Percentiles rank a stretch among this genome's conserved stretches.
phyloP scores from a whole-genome alignment of 192 early-diverging fungal genomes.

The Chytriomyces confervae region DNA sequence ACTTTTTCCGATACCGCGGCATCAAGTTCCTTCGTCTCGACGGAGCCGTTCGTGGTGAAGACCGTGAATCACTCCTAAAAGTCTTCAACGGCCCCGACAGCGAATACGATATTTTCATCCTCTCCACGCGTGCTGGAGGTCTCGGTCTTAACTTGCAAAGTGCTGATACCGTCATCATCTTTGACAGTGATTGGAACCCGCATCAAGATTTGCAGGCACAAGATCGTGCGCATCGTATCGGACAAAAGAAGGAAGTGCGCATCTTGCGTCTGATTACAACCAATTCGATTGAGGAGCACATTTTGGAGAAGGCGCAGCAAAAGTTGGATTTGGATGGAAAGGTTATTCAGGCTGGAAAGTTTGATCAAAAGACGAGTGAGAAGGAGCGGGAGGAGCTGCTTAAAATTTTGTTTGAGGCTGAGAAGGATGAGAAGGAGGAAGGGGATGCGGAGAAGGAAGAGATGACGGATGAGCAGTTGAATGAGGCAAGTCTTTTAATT shows the following conservation, averaged over 20 bases:
- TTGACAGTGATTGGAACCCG: conserved; percentile 97
- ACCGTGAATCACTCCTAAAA: conserved; percentile 78
- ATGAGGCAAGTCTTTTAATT: conserved; percentile 55
- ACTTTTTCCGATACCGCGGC: conserved; percentile 81
- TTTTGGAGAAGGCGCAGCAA: conserved; percentile 90
- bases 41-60: conserved; percentile 89
- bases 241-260: conserved; percentile 97
- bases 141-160: conserved; percentile 95
- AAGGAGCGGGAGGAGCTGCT: conserved; percentile 92
- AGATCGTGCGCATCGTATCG: conserved; percentile 99
- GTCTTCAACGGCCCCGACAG: conserved; percentile 84
- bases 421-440: conserved; percentile 79
- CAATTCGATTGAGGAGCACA: conserved; percentile 92
- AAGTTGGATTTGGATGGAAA: conserved; percentile 98
- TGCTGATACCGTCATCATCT: conserved; percentile 98
- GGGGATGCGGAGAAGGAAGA: conserved; percentile 71
- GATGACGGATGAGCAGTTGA: conserved; percentile 87
- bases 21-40: conserved; percentile 84
- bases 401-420: conserved; percentile 78
- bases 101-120: conserved; percentile 84
- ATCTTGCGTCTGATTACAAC: conserved; percentile 92
- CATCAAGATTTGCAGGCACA: conserved; percentile 98
- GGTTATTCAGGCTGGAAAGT: conserved; percentile 99
- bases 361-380: conserved; percentile 93
- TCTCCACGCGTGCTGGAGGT: conserved; percentile 96